Conservation (phyloP, 768 basidiomycete species). For the Mycena crocata region DNA sequence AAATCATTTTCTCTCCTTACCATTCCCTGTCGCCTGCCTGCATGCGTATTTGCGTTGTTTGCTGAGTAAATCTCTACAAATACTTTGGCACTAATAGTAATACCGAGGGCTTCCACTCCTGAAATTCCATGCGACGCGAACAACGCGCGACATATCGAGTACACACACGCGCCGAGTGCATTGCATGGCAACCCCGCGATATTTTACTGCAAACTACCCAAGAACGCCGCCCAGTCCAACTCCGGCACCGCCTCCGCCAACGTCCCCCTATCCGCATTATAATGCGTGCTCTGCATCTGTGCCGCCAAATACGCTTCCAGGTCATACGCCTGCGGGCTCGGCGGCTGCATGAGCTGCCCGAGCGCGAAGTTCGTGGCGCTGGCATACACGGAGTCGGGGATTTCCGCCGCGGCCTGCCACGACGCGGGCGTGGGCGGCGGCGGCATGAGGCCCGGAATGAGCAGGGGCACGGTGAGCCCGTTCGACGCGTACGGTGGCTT, state of each 20-base stretch:
- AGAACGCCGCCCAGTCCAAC: background rate
- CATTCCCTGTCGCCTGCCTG: no score
- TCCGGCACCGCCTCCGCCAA: background rate
- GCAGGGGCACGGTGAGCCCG: background rate
- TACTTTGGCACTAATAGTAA: no score
- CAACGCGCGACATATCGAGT: no score
- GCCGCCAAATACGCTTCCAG: constrained; percentile 1
- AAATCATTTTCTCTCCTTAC: no score
- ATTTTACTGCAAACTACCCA: background rate
- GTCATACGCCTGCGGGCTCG: background rate
- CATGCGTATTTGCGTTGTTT: no score
- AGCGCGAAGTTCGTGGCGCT: background rate
- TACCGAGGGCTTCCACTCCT: no score
- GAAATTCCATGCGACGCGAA: no score
- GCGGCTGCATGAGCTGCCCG: background rate
- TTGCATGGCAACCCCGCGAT: no score
- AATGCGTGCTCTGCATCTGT: background rate
- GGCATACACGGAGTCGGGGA: background rate
- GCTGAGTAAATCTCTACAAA: no score
- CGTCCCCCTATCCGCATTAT: no score
- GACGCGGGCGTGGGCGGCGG: background rate
- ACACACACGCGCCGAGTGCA: no score
- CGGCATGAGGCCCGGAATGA: background rate
- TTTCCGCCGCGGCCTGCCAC: background rate
- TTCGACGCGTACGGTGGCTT: no score